Conservation (phyloP, 2,329 filamentous ascomycete genomes). For the Periglandula ipomoeae region DNA sequence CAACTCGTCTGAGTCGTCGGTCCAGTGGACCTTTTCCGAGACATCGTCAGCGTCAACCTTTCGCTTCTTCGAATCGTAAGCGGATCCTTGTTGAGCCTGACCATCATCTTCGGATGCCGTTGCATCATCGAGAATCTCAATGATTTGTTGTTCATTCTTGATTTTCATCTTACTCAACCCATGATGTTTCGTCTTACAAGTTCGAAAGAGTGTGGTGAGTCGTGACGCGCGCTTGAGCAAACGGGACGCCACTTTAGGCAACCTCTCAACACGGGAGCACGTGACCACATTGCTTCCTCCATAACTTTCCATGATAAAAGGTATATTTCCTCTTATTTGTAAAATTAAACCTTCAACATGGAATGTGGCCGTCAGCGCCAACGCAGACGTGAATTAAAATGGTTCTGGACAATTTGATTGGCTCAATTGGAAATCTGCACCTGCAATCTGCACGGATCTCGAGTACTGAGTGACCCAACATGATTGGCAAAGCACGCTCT, state of each 20-base stretch:
- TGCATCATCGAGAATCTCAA: constrained; percentile 19
- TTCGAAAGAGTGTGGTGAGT: not conserved
- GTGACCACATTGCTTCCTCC: constrained; percentile 3
- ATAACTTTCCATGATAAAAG: not conserved
- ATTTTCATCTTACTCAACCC: constrained; percentile 6
- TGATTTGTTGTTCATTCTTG: constrained; percentile 9
- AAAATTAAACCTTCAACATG: not conserved
- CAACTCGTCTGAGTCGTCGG: constrained; percentile 49
- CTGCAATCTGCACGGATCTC: no score
- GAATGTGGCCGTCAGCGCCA: no score
- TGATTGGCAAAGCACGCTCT: not conserved
- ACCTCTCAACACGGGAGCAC: not conserved
- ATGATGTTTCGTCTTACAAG: not conserved
- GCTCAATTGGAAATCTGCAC: not conserved
- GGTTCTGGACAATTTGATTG: no score
- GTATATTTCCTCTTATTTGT: not conserved
- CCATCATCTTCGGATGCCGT: constrained; percentile 14
- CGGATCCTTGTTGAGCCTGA: constrained; percentile 2
- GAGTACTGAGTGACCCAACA: not conserved
- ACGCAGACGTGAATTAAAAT: no score
- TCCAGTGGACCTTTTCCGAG: constrained; percentile 41
- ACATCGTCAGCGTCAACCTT: constrained; percentile 25
- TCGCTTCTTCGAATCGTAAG: constrained; percentile 22
- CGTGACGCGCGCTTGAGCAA: not conserved
- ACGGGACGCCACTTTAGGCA: not conserved